phyloP scores from a whole-genome alignment of 192 early-diverging fungal species.

The Podila verticillata region DNA sequence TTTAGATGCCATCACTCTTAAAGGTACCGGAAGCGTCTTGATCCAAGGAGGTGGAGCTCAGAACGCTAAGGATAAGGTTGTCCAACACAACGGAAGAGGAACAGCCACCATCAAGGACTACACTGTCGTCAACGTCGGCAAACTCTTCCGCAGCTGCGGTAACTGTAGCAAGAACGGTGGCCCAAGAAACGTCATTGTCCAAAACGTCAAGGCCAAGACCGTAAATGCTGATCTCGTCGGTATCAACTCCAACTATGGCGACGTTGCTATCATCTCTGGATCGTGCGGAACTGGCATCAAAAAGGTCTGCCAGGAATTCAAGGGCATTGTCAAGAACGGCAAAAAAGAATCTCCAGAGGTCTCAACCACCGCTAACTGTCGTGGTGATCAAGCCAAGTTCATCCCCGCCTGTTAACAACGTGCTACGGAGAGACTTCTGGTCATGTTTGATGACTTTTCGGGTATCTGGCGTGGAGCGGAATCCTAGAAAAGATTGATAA shows the following conservation, averaged over 20 bases:
- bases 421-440: background rate
- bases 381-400: constrained; percentile 10
- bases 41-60: constrained; percentile 14
- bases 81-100: constrained; percentile 13
- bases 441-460: background rate
- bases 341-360: constrained; percentile 12
- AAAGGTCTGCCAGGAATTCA: constrained; percentile 13
- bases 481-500: background rate
- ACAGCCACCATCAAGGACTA: constrained; percentile 13
- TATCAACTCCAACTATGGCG: constrained; percentile 16
- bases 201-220: constrained; percentile 14
- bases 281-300: constrained; percentile 13
- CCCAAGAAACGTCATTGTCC: constrained; percentile 10
- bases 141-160: constrained; percentile 19
- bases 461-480: background rate
- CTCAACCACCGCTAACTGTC: constrained; percentile 9
- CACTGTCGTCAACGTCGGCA: constrained; percentile 15
- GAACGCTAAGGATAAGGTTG: constrained; percentile 18
- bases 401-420: constrained; percentile 11
- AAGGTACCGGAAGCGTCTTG: constrained; percentile 9
- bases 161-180: constrained; percentile 20
- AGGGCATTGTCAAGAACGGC: constrained; percentile 20
- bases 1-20: constrained; percentile 13
- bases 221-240: constrained; percentile 10
- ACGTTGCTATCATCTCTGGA: constrained; percentile 13